These are phyloP conservation scores for Diatrype stigma DNA, from an alignment of 2,329 filamentous ascomycete species.

Conservation along the genomic window DNA sequence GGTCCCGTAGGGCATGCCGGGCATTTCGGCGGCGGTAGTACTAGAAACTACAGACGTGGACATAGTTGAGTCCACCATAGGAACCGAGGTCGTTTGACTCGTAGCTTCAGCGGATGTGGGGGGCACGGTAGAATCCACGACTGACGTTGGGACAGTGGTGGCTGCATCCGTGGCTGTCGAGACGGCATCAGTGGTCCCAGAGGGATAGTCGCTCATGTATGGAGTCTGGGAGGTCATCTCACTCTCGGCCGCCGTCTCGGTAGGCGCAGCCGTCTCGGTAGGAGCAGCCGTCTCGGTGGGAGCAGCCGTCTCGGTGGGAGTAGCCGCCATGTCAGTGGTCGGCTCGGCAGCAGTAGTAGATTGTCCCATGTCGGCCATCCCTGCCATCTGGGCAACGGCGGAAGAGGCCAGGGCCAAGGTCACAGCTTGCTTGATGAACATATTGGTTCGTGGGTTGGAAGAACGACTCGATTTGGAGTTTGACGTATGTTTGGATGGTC, in stretches of 20 bases:
- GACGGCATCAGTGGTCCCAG: slow-evolving; percentile 3
- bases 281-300: no score
- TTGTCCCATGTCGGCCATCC: slow-evolving; percentile 8
- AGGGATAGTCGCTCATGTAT: slow-evolving; percentile 1
- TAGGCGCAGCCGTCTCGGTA: no score
- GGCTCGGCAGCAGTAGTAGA: neutral
- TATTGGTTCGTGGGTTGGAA: slow-evolving; percentile 9
- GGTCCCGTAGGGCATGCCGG: slow-evolving; percentile 13
- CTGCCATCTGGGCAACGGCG: slow-evolving; percentile 19
- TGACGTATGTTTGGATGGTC: neutral
- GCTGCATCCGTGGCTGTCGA: slow-evolving; percentile 3
- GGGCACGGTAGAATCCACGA: neutral
- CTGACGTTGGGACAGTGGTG: neutral
- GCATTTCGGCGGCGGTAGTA: slow-evolving; percentile 3
- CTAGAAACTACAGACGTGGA: slow-evolving; percentile 4
- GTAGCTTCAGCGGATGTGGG: slow-evolving; percentile 1
- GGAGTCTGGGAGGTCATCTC: slow-evolving; percentile 4
- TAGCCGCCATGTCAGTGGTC: no score
- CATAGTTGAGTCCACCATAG: slow-evolving; percentile 5
- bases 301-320: neutral
- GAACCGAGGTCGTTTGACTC: slow-evolving; percentile 6
- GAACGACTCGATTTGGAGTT: no score
- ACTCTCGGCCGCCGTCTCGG: slow-evolving; percentile 1
- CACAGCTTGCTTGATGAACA: slow-evolving; percentile 18
- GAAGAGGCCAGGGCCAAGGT: slow-evolving; percentile 17